Base-by-base conservation (phyloP, 805 yeast species). In the Candida anglica region DNA sequence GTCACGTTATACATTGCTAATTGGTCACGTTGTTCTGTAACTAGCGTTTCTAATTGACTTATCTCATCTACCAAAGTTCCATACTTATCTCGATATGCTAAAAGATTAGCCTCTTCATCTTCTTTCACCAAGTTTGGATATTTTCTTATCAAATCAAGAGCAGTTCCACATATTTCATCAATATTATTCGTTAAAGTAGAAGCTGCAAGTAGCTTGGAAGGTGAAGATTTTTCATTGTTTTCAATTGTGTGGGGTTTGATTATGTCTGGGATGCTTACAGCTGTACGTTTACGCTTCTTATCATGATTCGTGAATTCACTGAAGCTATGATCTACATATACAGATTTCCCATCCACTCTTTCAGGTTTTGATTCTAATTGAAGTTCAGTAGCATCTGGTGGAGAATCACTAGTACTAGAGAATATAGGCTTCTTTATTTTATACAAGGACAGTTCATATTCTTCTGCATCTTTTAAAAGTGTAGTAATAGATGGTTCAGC, bases 391-490 rank as follows among this genome's bases (percentile, higher is more conserved):
- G 8, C 19, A 3, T 28, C 24, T 6, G 7, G 13, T 15, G 13
- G 6, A 16, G 32, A 29, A 7, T 10, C 34, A 18, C 15, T 19
- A 18, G 4, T 15, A 19, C 30, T 17, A 8, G 7, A 8, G 21
- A 10, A 14, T 7, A 15, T 19, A 14, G 53, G 50, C 17, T 46
- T 47, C 31, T 62, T 62, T 6, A 73, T 62, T 22, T 56, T 61
- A 47, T 75, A 79, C 22, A 79, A 52, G 2, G 74, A 59, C 22
- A 61, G 72, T 43, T 79, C 84, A 24, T 68, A 66, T 0, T 47
- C 53, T 22, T 74, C 73, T 3, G 82, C 77, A 51, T 81, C 87
- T 43, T 81, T 65, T 15, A 81, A 56, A n/a, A 81, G 56, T 15
- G 67, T 58, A 2, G 80, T 76, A 37, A 79, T 77, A 19, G 66